These are phyloP conservation scores for Rhodotorula toruloides DNA, from an alignment of 768 basidiomycete genomes.

Conservation along the genomic window DNA sequence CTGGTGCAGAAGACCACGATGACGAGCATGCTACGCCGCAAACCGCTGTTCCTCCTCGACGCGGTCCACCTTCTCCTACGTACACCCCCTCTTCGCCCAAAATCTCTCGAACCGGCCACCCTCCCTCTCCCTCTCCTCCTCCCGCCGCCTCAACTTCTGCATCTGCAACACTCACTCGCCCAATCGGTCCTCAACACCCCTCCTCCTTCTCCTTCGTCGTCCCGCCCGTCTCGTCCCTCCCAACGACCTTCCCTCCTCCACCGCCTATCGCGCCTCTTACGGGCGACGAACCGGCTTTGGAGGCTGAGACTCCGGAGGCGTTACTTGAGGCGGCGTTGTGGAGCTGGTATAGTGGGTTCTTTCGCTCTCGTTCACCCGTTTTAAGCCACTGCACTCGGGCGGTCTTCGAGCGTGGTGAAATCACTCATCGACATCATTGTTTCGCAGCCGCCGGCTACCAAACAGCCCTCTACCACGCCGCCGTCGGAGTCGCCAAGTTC, in stretches of 20 bases:
- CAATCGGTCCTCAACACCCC: neutral
- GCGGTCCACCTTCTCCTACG: too few species aligned
- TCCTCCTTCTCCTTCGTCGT: neutral
- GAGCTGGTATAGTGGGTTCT: conserved; percentile 22
- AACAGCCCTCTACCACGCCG: conserved; percentile 33
- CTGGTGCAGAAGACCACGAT: neutral
- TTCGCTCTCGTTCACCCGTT: neutral
- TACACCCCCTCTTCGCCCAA: too few species aligned
- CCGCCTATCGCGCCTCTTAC: conserved; percentile 27
- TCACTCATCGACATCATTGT: neutral
- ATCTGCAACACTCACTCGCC: neutral
- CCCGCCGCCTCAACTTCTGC: neutral
- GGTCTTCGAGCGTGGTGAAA: neutral
- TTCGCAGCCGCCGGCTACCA: conserved; percentile 22
- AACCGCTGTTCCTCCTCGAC: too few species aligned
- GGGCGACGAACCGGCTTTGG: conserved; percentile 15
- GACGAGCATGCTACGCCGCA: too few species aligned
- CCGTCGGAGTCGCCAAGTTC: conserved; percentile 29
- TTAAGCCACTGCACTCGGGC: too few species aligned
- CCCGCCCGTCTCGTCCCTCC: conserved; percentile 1
- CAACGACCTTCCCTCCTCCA: conserved; percentile 4
- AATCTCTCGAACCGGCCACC: too few species aligned
- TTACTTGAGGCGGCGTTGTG: conserved; percentile 25
- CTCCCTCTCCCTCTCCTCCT: too few species aligned
- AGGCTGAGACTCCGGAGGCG: conserved; percentile 11